Evolutionary conservation across 2,329 filamentous ascomycete genomes (phyloP), one percentile per base, ranked within the genome.

Genomic region (Elsinoe australis): DNA sequence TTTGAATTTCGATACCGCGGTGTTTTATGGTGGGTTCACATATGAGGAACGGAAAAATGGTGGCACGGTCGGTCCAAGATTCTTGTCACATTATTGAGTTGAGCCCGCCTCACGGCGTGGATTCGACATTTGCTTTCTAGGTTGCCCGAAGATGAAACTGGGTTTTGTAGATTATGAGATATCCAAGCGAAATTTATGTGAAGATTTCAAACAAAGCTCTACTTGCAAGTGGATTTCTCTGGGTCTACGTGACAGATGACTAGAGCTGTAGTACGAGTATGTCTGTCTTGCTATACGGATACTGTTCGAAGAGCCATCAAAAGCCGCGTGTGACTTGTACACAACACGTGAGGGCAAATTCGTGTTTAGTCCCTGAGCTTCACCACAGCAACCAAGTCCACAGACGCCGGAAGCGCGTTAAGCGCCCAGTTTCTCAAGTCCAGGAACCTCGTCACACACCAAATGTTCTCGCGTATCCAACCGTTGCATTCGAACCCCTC

Each of bases 91-190:
- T 31, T 44, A 29, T 32, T 21, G 22, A 44, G 24, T 21, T 28
- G 28, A 15, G 21, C 21, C 31, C 39, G 39, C 39, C 26, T 31
- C 39, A 19, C 39, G 26, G 39, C 39, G 24, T 14, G 17, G 17
- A 32, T 32, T 14, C 31, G 39, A 21, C 9, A 24, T 8, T 44
- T 44, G 39, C 39, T 44, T 44, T 44, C 39, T 32, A 28, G 15
- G 8, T 21, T 17, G 12, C 14, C 12, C 14, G 5, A 18, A 7
- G 9, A 18, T 14, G 39, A 14, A 14, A 15, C 24, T n/a, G n/a
- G n/a, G n/a, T n/a, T n/a, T 19, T 32, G 39, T 44, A 44, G 7
- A 29, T 44, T 44, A 44, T 32, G 39, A 44, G 39, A 44, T 44
- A 44, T 44, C 26, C 39, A 24, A 6, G 18, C 19, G 14, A 12